Base-by-base conservation (phyloP, 495 filamentous ascomycete species). In the Trichodelitschia bisporula region DNA sequence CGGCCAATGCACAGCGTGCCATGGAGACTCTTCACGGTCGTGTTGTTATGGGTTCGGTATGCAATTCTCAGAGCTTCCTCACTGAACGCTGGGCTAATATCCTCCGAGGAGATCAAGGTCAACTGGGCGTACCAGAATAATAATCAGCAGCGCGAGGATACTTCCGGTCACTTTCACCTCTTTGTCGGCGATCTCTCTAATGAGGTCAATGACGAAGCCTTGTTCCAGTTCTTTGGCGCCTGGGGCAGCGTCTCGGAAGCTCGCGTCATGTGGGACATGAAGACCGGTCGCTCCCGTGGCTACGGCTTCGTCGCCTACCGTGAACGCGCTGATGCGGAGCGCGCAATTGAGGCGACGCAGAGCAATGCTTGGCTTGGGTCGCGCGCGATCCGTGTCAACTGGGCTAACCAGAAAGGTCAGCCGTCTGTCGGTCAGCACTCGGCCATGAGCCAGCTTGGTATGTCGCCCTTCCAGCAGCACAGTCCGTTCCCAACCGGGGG, bases 191-290 rank as follows among this genome's bases (percentile, higher is more conserved):
- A 99, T 53, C 59, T 99, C 26, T 93, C 84, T 39, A 99, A 99
- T 39, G 86, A 99, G 49, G 86, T 99, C 40, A 99, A 99, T 43
- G 86, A 99, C 41, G 86, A 99, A 48, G 69, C 95, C 30, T 58
- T 99, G 18, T 57, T 74, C 5, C 86, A 95, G 53, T 89, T 89
- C 12, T 99, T 99, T 53, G 89, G 78, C 24, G 83, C 83, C 21
- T 99, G 95, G 51, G 86, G 86, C 8, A 76, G 69, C 2, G 83
- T 99, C 19, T 95, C 89, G n/a, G 86, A 99, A 54, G 86, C 86
- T 35, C 80, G 86, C 38, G 86, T 99, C 34, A 99, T 99, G 86
- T 99, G 86, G 86, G 86, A 99, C 47, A 99, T 99, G 86, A 99
- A 99, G 62, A 99, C 86, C 24, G 86, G 86, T 35, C 74, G 86